Evolutionary conservation across 345 rosid genomes (phyloP), one percentile per base, ranked within the genome.

Genomic region (Lenwebbia sp.): DNA sequence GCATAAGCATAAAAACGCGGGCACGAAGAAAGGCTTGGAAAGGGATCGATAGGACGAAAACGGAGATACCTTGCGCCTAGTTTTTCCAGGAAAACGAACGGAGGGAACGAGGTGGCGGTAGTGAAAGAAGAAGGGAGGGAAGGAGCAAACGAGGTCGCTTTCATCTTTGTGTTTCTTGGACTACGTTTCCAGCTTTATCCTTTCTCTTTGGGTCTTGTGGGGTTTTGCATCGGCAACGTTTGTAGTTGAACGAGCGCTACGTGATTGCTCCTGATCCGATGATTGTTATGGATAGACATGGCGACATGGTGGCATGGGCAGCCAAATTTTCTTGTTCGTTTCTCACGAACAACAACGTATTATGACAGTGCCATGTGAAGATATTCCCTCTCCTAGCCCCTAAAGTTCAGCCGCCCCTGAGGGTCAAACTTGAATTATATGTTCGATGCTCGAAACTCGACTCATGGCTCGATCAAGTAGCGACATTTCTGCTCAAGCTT

Each of bases 111-210:
- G 74, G 90, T 52, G 82, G 51, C 15, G 40, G 83, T 1, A 74
- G 89, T 25, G 82, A 78, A 84, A 40, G n/a, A 82, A 70, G 90
- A 49, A 82, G 92, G 89, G n/a, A 89, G 84, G 50, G 81, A 49
- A 84, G 81, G 13, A 84, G 86, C 11, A 84, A 89, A 74, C 0
- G 89, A 60, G 11, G 86, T 86, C 22, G 92, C 88, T 84, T 83
- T 92, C 94, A 92, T 92, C 55, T 60, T 33, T 13, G 53, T 57
- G 82, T 41, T 84, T 50, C 49, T 23, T 57, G 55, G 22, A 58
- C 44, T 60, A 51, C 19, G 19, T 84, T 70, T 1, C 0, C 47
- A 70, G 25, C 78, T 33, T 19, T 19, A 9, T 70, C 78, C 26
- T 37, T 4, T 44, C 26, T 37, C 52, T 33, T 40, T 17, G 47